Percentiles rank a stretch among this genome's conserved stretches.
Conservation (phyloP, 75 land plant genomes). For the Cryptomeria japonica region DNA sequence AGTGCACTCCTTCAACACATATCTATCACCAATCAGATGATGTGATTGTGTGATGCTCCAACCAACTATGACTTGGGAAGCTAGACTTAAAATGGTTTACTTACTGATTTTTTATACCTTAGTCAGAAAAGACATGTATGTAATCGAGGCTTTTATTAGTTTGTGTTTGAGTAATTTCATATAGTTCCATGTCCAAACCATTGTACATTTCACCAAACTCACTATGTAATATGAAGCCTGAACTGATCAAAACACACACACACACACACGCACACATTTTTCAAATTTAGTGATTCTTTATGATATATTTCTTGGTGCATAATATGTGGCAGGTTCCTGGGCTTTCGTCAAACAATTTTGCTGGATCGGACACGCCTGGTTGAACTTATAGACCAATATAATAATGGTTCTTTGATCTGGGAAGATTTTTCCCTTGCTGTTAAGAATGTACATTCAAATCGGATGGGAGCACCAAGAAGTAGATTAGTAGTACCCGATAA, state of each 20-base stretch:
- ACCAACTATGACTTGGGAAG: neutral
- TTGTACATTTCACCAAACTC: neutral
- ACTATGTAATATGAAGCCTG: neutral
- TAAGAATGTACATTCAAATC: slow-evolving; percentile 51
- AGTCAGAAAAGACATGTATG: neutral
- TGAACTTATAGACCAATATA: slow-evolving; percentile 58
- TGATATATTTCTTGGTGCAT: neutral
- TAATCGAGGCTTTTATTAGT: neutral
- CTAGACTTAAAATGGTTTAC: neutral
- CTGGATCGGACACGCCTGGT: slow-evolving; percentile 67
- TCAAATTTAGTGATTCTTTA: neutral
- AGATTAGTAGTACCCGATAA: slow-evolving; percentile 59
- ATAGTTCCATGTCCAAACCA: neutral
- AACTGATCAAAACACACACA: neutral
- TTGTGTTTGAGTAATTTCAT: neutral
- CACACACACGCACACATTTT: too few relatives aligned
- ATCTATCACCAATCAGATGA: neutral
- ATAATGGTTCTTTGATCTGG: slow-evolving; percentile 58
- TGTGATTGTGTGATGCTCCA: neutral
- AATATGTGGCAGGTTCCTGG: slow-evolving; percentile 58
- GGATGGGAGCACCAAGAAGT: slow-evolving; percentile 52
- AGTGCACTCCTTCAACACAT: neutral
- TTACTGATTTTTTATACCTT: neutral
- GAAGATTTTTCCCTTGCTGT: slow-evolving; percentile 62
- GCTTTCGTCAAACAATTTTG: slow-evolving; percentile 63